Percentiles rank a stretch among this genome's conserved stretches.
Conservation (phyloP, 129 eudicot species). For the Daucus carota region DH1_v3.0 NC_030386.2:27441001-27441500, state of each 20-base stretch:
- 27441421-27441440: too few species aligned
- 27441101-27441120: constrained; percentile 24
- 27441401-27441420: too few species aligned
- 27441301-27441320: too few species aligned
- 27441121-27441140: constrained; percentile 25
- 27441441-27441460: too few species aligned
- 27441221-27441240: not conserved
- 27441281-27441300: too few species aligned
- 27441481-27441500: too few species aligned
- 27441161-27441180: not conserved
- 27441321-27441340: too few species aligned
- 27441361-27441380: too few species aligned
- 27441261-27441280: not conserved
- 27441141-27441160: not conserved
- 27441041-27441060: not conserved
- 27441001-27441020: not conserved
- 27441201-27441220: not conserved
- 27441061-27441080: constrained; percentile 11
- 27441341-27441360: too few species aligned
- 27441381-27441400: too few species aligned
- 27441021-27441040: not conserved
- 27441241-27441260: too few species aligned
- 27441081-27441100: constrained; percentile 15
- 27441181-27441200: not conserved
- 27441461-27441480: too few species aligned